phyloP scores from a whole-genome alignment of 441 rosid genomes.

The Erysimum cheiri region DNA sequence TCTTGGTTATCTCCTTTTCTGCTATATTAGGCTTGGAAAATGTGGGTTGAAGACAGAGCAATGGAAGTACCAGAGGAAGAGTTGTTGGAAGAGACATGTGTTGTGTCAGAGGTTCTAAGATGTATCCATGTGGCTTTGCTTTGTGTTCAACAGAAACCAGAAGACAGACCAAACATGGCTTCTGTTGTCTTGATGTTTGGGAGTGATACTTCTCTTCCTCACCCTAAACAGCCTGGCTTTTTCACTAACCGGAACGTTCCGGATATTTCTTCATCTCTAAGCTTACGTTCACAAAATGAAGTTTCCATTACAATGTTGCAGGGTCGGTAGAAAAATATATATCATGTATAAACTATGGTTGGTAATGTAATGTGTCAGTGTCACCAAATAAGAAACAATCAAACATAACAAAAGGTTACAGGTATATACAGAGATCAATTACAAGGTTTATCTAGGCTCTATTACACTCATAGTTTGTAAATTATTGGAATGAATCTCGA shows the following conservation, averaged over 20 bases:
- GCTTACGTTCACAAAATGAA: slow-evolving; percentile 42
- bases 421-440: slow-evolving; percentile 27
- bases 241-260: slow-evolving; percentile 38
- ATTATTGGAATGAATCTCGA: slow-evolving; percentile 34
- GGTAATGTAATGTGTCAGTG: slow-evolving; percentile 24
- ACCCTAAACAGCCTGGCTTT: slow-evolving; percentile 53
- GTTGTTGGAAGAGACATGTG: slow-evolving; percentile 39
- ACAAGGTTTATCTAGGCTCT: slow-evolving; percentile 41
- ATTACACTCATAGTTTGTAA: slow-evolving; percentile 43
- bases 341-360: background rate
- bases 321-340: slow-evolving; percentile 42
- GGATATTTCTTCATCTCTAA: slow-evolving; percentile 37
- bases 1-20: background rate
- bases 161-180: slow-evolving; percentile 52
- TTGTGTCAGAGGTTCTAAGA: slow-evolving; percentile 29
- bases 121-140: slow-evolving; percentile 48
- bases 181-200: slow-evolving; percentile 47
- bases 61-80: slow-evolving; percentile 39
- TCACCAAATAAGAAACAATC: slow-evolving; percentile 23
- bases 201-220: slow-evolving; percentile 44
- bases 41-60: slow-evolving; percentile 33
- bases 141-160: slow-evolving; percentile 49
- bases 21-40: slow-evolving; percentile 26
- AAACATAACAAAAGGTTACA: slow-evolving; percentile 2
- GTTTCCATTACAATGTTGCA: slow-evolving; percentile 45